These are phyloP conservation scores for Theileria orientalis DNA, from an alignment of 169 alveolate genomes.

Conservation along the genomic window DNA sequence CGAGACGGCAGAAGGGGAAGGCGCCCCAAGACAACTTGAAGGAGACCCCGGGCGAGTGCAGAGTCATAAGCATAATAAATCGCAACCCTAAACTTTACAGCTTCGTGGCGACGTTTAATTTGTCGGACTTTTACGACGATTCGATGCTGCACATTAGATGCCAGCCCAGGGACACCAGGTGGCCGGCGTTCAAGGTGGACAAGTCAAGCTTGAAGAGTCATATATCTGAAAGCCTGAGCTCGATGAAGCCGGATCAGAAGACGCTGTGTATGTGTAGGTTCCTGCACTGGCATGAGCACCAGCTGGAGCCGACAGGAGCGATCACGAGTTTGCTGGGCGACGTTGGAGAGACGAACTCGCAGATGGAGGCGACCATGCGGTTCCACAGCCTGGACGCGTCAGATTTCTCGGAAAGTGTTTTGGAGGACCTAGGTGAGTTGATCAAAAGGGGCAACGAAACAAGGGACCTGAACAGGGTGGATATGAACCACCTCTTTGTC, in stretches of 20 bases:
- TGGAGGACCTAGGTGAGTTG: slow-evolving; percentile 19
- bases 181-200: slow-evolving; percentile 61
- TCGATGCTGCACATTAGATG: slow-evolving; percentile 12
- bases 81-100: slow-evolving; percentile 31
- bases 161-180: slow-evolving; percentile 58
- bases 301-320: slow-evolving; percentile 55
- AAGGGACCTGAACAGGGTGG: slow-evolving; percentile 23
- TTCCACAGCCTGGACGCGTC: slow-evolving; percentile 52
- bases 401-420: slow-evolving; percentile 44
- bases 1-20: slow-evolving; percentile 46
- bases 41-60: slow-evolving; percentile 24
- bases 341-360: slow-evolving; percentile 21
- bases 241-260: not conserved
- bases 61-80: slow-evolving; percentile 29
- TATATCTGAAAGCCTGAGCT: not conserved
- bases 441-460: slow-evolving; percentile 19
- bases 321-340: slow-evolving; percentile 36
- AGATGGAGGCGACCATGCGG: slow-evolving; percentile 52
- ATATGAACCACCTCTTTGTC: slow-evolving; percentile 49
- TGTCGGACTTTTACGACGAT: slow-evolving; percentile 5
- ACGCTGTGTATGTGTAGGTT: slow-evolving; percentile 30
- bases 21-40: not conserved
- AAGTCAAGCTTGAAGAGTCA: not conserved
- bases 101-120: slow-evolving; percentile 30
- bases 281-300: slow-evolving; percentile 33